phyloP scores from a whole-genome alignment of 1,139 yeast genomes.

The Suhomyces terraborum region DNA sequence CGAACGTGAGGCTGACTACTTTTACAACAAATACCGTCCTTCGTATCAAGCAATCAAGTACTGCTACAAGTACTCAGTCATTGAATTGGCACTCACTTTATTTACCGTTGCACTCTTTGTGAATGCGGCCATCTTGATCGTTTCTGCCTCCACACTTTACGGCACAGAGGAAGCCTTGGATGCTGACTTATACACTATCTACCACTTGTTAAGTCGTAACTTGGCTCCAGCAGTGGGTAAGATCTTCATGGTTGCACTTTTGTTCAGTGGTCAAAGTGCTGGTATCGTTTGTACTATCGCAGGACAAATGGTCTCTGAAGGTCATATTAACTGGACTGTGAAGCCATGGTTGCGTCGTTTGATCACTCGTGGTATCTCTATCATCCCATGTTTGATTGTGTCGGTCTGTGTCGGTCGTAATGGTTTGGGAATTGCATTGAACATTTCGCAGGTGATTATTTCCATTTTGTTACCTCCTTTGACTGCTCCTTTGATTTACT shows the following conservation, averaged over 20 bases:
- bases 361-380: conserved; percentile 70
- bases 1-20: conserved; percentile 19
- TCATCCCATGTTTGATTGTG: conserved; percentile 67
- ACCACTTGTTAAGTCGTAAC: conserved; percentile 58
- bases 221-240: conserved; percentile 73
- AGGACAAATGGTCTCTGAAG: conserved; percentile 81
- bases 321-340: conserved; percentile 71
- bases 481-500: conserved; percentile 72
- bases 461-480: conserved; percentile 72
- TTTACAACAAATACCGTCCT: conserved; percentile 54
- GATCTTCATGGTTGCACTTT: conserved; percentile 70
- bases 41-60: conserved; percentile 67
- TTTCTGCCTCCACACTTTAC: conserved; percentile 68
- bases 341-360: conserved; percentile 71
- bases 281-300: conserved; percentile 83
- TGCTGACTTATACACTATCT: conserved; percentile 76
- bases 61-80: conserved; percentile 63
- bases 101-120: conserved; percentile 75
- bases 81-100: conserved; percentile 64
- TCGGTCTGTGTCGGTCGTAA: conserved; percentile 67
- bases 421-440: conserved; percentile 69
- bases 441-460: conserved; percentile 73
- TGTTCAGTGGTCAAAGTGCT: conserved; percentile 79
- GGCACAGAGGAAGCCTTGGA: conserved; percentile 63
- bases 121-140: conserved; percentile 71